Base-by-base conservation (phyloP, 2,329 filamentous ascomycete genomes). In the Tolypocladium sp. region DNA sequence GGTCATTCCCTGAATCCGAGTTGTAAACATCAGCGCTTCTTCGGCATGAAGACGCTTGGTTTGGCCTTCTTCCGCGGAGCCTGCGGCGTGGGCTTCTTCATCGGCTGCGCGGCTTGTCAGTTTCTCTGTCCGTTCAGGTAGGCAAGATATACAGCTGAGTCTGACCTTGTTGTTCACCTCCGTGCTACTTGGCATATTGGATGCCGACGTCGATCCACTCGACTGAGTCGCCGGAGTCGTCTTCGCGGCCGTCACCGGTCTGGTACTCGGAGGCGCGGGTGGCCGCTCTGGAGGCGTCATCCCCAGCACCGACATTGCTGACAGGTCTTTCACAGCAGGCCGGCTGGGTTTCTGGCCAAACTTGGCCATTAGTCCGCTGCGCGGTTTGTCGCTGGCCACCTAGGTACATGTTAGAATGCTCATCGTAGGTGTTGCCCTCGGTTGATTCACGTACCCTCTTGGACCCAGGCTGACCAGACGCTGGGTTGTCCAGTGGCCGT, bases 231-330 rank as follows among this genome's bases (percentile, higher is more conserved):
- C 60, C 35, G 60, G 30, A 25, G 20, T 63, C 44, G 57, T 58
- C 27, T 56, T 63, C 38, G 63, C 49, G 38, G 61, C 60, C 25
- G 46, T 42, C 44, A 40, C 52, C 51, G 61, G 55, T 27, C 58
- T 63, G 6, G 60, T 41, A 20, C 63, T 61, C 13, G 67, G 59
- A 20, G 63, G 64, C 35, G 74, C 66, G 3, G 74, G 73, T 52
- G 75, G 74, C 42, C 77, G 71, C 60, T 76, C 73, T 8, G 78
- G 79, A 27, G 79, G 78, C 13, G 68, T 71, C 62, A 83, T 68
- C 8, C 79, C 79, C 53, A 82, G 70, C 25, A 79, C 76, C 59
- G 79, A 76, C 78, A 82, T 79, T 22, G 79, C 80, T 2, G 80
- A 80, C 2, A 80, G 80, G 58, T 83, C 80, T 35, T 69, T 71